Base-by-base conservation (phyloP, 768 basidiomycete species). In the Phanerochaete carnosa region DNA sequence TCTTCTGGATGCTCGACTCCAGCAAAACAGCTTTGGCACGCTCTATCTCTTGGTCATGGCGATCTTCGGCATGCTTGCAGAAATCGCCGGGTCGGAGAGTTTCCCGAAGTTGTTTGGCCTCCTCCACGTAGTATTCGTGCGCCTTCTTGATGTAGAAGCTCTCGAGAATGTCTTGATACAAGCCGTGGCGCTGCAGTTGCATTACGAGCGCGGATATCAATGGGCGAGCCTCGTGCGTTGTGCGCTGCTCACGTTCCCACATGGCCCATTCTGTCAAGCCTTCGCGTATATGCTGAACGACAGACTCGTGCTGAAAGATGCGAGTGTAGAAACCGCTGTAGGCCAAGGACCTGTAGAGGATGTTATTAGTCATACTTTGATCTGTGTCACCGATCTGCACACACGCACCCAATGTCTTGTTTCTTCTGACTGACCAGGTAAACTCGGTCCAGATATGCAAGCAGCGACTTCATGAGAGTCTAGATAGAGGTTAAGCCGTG, bases 391-490 rank as follows among this genome's bases (percentile, higher is more conserved):
- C 26, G 26, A 3, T 29, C 2, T 32, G 25, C 55, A 69, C 78
- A 23, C 63, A 88, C 89, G n/a, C n/a, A n/a, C n/a, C 73, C 79
- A 47, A 87, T 80, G 16, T 66, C 65, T 15, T 77, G 59, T 13
- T 74, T 71, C 26, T 75, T 72, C 33, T 79, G 72, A 45, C 75
- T 73, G 0, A 70, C 66, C 12, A 90, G 78, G 64, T 86, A 92
- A 0, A 79, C 77, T 67, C 88, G 83, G 68, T 94, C 91, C 54
- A 94, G 73, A 69, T 87, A 89, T 2, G 89, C 82, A 55, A 92
- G 72, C 28, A 92, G 72, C 0, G 87, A 87, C 62, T 81, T 73
- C 2, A 92, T 68, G 22, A 90, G 72, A 4, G 74, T 71, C 88
- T 90, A 63, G 25, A 23, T 28, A 55, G 33, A 55, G 51, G 3